Base-by-base conservation (phyloP, 495 filamentous ascomycete genomes). In the Aspergillus incahuasiensis region DNA sequence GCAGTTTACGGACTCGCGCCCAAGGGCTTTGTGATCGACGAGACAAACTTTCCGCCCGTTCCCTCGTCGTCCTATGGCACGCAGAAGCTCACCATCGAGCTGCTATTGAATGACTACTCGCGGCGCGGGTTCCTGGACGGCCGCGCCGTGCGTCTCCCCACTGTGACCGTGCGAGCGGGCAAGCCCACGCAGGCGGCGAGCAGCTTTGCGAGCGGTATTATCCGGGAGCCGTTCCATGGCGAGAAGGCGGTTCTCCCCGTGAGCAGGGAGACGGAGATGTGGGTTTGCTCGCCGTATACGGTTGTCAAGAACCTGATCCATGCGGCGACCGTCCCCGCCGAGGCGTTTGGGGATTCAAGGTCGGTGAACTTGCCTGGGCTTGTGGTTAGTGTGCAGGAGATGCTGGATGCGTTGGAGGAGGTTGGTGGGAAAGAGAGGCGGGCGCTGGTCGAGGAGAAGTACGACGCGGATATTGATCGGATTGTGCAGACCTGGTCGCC, bases 51-150 rank as follows among this genome's bases (percentile, higher is more conserved):
- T 48, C 67, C 78, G 1, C 82, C 89, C 6, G 82, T 83, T 13
- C 89, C 89, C 6, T 74, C 82, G 52, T 80, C 83, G 8, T 86
- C 83, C 11, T 92, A 92, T 63, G 89, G 89, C 46, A 80, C 86
- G 48, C 84, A 91, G 74, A 94, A 94, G 70, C 76, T 91, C 59
- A 84, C 91, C 57, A 78, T 79, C 59, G 89, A 94, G 73, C 78
- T 76, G 9, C 72, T 90, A 22, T 67, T 94, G 61, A 91, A 89
- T 63, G 89, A 92, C 61, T 84, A 88, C 70, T 85, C 85, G 25
- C 81, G 89, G 6, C 80, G 82, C 35, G 84, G 85, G 0, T 83
- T 83, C 64, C 60, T 94, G 42, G 82, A 90, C 57, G 89, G 80
- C 0, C 76, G 86, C 8, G 74, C 78, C 13, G 75, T 87, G 45